These are phyloP conservation scores for Parastagonospora avenae DNA, from an alignment of 2,329 filamentous ascomycete genomes.

Conservation along the genomic window DNA sequence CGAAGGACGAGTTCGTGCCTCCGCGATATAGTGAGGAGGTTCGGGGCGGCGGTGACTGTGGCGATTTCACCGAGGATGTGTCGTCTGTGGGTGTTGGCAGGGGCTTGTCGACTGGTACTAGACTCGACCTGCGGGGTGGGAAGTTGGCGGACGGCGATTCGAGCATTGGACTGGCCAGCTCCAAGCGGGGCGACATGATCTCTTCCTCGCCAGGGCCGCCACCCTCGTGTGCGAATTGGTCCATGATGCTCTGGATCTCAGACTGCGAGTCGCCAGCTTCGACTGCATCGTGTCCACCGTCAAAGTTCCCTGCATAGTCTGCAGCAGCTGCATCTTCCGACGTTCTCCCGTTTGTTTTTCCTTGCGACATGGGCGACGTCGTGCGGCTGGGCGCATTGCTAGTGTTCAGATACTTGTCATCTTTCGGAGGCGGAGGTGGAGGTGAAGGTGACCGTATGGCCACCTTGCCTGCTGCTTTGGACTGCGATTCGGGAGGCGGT, in stretches of 20 bases:
- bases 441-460: conserved; percentile 45
- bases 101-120: conserved; percentile 69
- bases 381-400: conserved; percentile 49
- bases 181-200: conserved; percentile 89
- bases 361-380: conserved; percentile 38
- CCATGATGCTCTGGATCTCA: conserved; percentile 98
- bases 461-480: conserved; percentile 34
- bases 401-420: conserved; percentile 55
- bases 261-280: conserved; percentile 66
- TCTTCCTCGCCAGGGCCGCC: conserved; percentile 76
- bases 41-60: conserved; percentile 41
- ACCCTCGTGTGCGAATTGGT: conserved; percentile 81
- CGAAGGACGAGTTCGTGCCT: conserved; percentile 51
- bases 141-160: conserved; percentile 66
- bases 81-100: conserved; percentile 35
- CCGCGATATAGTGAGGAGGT: conserved; percentile 42
- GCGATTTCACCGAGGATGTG: conserved; percentile 22
- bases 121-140: conserved; percentile 82
- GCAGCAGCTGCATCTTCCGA: conserved; percentile 42
- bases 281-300: conserved; percentile 41
- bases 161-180: conserved; percentile 79
- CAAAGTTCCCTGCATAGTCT: conserved; percentile 56
- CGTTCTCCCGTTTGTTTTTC: conserved; percentile 48
- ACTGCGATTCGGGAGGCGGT: conserved; percentile 16
- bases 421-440: conserved; percentile 57